Evolutionary conservation across 495 filamentous ascomycete species (phyloP), one percentile per base, ranked within the genome.

Genomic region (Niebla homalea): DNA sequence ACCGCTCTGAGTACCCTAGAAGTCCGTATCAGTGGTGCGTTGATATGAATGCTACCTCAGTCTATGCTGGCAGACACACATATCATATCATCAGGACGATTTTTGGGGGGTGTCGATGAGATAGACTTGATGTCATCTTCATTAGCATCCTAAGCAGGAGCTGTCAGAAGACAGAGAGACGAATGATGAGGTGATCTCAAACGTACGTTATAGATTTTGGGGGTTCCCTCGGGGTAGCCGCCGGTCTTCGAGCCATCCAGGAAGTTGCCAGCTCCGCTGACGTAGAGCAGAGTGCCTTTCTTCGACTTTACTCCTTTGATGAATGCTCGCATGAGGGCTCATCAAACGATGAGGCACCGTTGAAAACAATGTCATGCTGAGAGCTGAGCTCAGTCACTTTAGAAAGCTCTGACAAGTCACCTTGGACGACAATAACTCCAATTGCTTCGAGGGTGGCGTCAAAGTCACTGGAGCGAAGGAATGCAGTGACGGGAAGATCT

Each of bases 261-360:
- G 18, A 51, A 51, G 25, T 45, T 45, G 16, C 41, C 49, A 2
- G 49, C 22, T 16, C 49, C 49, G 49, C 49, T 51, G 25, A 51
- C 7, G 22, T 51, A 41, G 40, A 51, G 49, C 18, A 45, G 35
- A 14, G 45, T 46, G n/a, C 39, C 36, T 22, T 51, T 37, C 0
- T 29, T 51, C 8, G 38, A 12, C 6, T 6, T 21, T 4, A 51
- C 43, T 10, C 48, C 48, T 38, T 35, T 43, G 39, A 51, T 19
- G 39, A 51, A 32, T 18, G 38, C 48, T 42, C 48, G 19, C 38
- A 43, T 7, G 43, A 4, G 6, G 48, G 48, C 40, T 23, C 15
- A 18, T 51, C 36, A 40, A 51, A 51, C 25, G 40, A 51, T 4
- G 16, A 37, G 12, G 49, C 49, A 40, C 49, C 43, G 12, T 45